A percentile compares a stretch with the other conserved stretches of the same genome.
Conservation (phyloP, 345 rosid species). For the Populus davidiana region DNA sequence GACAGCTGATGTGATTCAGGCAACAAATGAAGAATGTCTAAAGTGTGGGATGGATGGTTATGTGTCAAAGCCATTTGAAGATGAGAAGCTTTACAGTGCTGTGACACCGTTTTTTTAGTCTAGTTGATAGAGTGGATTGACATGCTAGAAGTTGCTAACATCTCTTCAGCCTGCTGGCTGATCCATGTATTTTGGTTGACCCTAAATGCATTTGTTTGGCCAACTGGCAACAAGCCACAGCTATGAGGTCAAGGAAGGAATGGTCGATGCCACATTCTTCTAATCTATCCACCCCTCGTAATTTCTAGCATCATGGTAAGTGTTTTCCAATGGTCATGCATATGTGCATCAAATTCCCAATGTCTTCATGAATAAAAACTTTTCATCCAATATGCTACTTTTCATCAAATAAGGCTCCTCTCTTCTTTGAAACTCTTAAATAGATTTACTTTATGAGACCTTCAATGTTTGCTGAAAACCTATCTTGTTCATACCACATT, state of each 20-base stretch:
- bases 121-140: conserved; percentile 26
- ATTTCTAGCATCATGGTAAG: background rate
- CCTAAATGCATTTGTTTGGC: conserved; percentile 13
- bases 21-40: conserved; percentile 64
- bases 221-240: conserved; percentile 14
- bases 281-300: conserved; percentile 12
- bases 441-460: background rate
- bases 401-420: background rate
- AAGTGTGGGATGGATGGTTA: conserved; percentile 88
- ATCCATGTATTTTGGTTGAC: conserved; percentile 15
- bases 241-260: background rate
- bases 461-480: background rate
- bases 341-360: background rate
- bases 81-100: conserved; percentile 70
- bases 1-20: conserved; percentile 93
- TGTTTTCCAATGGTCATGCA: background rate
- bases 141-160: conserved; percentile 10
- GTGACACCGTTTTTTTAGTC: conserved; percentile 65
- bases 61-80: conserved; percentile 83
- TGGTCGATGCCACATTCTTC: background rate
- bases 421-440: background rate
- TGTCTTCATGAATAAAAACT: background rate
- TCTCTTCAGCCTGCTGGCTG: conserved; percentile 21
- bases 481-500: background rate
- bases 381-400: background rate